Evolutionary conservation across 2,329 filamentous ascomycete genomes (phyloP).

Genomic region (Claviceps purpurea): DNA sequence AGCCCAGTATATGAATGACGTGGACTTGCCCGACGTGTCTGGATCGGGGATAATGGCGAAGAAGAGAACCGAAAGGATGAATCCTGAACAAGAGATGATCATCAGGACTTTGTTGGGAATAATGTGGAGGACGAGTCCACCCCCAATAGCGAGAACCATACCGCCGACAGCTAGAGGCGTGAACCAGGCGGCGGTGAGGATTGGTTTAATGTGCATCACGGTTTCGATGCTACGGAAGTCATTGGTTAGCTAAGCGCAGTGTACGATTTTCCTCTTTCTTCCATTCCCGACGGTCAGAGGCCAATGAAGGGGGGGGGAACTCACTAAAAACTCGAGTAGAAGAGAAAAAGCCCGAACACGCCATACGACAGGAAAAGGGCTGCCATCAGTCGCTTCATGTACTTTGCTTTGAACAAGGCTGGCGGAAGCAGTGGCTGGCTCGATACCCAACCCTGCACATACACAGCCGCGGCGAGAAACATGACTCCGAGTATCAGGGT

Average conservation of each 20-base stretch:
- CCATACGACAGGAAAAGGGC: constrained; percentile 56
- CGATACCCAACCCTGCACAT: constrained; percentile 60
- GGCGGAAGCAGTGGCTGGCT: constrained; percentile 54
- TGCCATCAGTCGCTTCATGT: constrained; percentile 50
- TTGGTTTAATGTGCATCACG: constrained; percentile 42
- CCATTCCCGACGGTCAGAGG: background rate
- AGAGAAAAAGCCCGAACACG: constrained; percentile 52
- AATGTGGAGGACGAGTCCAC: constrained; percentile 54
- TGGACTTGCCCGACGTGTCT: constrained; percentile 14
- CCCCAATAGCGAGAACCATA: constrained; percentile 46
- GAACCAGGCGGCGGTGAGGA: constrained; percentile 57
- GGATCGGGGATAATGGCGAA: constrained; percentile 50
- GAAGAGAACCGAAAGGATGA: constrained; percentile 43
- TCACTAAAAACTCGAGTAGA: constrained; percentile 58
- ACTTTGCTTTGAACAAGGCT: constrained; percentile 55
- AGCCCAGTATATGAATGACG: constrained; percentile 46
- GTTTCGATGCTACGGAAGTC: constrained; percentile 36
- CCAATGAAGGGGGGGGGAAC: constrained; percentile 9
- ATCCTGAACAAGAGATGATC: constrained; percentile 46
- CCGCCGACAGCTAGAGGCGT: constrained; percentile 55
- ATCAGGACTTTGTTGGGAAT: constrained; percentile 50
- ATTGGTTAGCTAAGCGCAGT: background rate
- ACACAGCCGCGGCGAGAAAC: constrained; percentile 46
- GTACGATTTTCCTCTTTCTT: background rate
- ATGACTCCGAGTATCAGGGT: constrained; percentile 50